Conservation (phyloP, 2,329 filamentous ascomycete genomes). For the Fusarium tupiense region DNA sequence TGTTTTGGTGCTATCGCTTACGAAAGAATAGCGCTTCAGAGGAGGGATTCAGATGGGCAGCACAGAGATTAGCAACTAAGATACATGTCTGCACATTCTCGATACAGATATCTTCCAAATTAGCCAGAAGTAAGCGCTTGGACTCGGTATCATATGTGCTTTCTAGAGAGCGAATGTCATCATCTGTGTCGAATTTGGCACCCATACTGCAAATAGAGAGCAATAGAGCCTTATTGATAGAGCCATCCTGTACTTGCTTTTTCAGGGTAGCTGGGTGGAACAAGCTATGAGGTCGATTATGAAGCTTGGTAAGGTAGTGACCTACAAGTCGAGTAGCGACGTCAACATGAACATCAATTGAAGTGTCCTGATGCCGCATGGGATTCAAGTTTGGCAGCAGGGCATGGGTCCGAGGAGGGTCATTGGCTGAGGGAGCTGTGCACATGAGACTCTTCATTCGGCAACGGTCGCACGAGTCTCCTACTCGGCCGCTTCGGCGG, state of each 20-base stretch:
- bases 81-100: slow-evolving; percentile 27
- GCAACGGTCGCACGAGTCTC: slow-evolving; percentile 7
- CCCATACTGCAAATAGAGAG: slow-evolving; percentile 16
- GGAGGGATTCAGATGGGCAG: not conserved
- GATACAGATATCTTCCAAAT: slow-evolving; percentile 21
- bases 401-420: not conserved
- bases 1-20: not conserved
- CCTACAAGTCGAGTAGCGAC: not conserved
- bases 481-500: not conserved
- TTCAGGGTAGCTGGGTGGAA: slow-evolving; percentile 17
- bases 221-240: slow-evolving; percentile 4
- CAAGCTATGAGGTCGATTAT: slow-evolving; percentile 20
- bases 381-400: not conserved
- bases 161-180: not conserved
- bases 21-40: slow-evolving; percentile 22
- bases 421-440: not conserved
- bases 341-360: not conserved
- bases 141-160: not conserved
- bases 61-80: slow-evolving; percentile 7
- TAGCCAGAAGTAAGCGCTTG: slow-evolving; percentile 2
- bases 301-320: slow-evolving; percentile 18
- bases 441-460: not conserved
- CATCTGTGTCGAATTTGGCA: not conserved
- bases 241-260: not conserved
- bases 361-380: not conserved